phyloP scores from a whole-genome alignment of 805 yeast genomes.

The Saccharomyces jurei region DNA sequence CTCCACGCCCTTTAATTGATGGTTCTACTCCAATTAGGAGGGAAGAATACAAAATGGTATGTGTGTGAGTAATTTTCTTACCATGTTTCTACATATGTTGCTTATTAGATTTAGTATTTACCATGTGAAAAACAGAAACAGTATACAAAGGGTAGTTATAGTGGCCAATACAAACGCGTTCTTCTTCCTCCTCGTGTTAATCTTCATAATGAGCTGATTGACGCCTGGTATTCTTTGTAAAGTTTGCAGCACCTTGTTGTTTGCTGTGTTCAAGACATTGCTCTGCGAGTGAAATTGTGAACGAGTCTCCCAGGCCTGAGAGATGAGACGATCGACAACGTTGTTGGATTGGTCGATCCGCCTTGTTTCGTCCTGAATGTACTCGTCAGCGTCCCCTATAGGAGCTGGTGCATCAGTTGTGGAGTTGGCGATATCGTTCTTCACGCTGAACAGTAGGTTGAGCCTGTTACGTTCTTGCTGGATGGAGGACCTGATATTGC shows the following conservation, averaged over 20 bases:
- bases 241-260: conserved; percentile 50
- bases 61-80: not conserved
- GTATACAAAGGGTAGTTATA: conserved; percentile 63
- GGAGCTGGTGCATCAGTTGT: conserved; percentile 26
- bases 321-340: conserved; percentile 69
- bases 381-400: conserved; percentile 49
- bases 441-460: conserved; percentile 66
- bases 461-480: conserved; percentile 68
- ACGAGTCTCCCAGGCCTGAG: conserved; percentile 83
- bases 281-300: conserved; percentile 77
- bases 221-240: conserved; percentile 76
- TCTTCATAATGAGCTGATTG: conserved; percentile 62
- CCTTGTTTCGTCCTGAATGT: conserved; percentile 67
- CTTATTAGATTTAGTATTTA: conserved; percentile 10
- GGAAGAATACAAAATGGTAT: not conserved
- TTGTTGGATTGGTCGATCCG: conserved; percentile 66
- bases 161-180: conserved; percentile 78
- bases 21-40: not conserved
- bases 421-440: conserved; percentile 70
- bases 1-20: not conserved
- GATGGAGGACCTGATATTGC: conserved; percentile 49
- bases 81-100: not conserved
- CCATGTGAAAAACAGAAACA: conserved; percentile 52
- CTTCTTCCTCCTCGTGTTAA: conserved; percentile 81
- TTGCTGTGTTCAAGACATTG: conserved; percentile 52